These are phyloP conservation scores for Paraglomus occultum DNA, from an alignment of 192 early-diverging fungal genomes.

Conservation along the genomic window DNA sequence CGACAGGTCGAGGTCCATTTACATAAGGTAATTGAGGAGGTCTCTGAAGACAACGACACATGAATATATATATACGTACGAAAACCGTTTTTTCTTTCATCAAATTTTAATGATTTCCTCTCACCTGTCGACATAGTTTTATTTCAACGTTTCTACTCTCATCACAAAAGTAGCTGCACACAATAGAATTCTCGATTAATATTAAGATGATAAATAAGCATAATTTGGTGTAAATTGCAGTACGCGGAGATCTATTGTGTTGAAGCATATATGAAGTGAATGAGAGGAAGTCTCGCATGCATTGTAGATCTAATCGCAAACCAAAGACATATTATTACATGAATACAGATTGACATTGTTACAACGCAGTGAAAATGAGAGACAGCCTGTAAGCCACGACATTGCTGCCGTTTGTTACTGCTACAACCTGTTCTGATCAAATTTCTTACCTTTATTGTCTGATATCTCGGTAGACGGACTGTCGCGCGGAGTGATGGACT, in stretches of 20 bases:
- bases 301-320: background rate
- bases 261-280: conserved; percentile 52
- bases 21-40: conserved; percentile 45
- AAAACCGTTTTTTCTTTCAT: conserved; percentile 2
- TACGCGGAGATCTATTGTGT: conserved; percentile 43
- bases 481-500: background rate
- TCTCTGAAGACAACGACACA: conserved; percentile 30
- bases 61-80: background rate
- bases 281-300: conserved; percentile 42
- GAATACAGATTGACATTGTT: too few species aligned
- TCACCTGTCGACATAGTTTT: conserved; percentile 43
- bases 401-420: conserved; percentile 1
- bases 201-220: conserved; percentile 42
- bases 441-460: too few species aligned
- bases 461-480: background rate
- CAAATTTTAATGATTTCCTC: background rate
- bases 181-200: conserved; percentile 42
- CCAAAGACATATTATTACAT: too few species aligned
- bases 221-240: conserved; percentile 47
- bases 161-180: conserved; percentile 39
- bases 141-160: conserved; percentile 16
- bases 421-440: too few species aligned
- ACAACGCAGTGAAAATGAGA: too few species aligned
- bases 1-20: conserved; percentile 39
- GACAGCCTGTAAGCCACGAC: too few species aligned